Evolutionary conservation across 2,329 filamentous ascomycete species (phyloP), one percentile per base, ranked within the genome.

Genomic region (Orbilia blumenaviensis): DNA sequence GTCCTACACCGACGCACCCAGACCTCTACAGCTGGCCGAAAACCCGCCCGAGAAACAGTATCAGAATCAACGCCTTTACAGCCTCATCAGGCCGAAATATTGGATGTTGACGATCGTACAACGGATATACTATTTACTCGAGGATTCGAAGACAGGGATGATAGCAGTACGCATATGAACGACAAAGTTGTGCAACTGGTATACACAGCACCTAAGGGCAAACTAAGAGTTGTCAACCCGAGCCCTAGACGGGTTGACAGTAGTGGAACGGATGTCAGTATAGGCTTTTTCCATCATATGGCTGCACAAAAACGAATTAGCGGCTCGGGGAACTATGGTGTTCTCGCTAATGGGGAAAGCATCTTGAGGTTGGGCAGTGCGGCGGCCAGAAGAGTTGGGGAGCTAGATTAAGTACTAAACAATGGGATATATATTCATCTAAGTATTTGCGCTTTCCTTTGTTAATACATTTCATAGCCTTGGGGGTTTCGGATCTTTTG

Each of bases 121-220:
- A 81, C 79, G 52, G 80, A 81, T 36, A 21, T 77, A 54, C 44
- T 67, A 1, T 50, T 80, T 48, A 77, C 79, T 14, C 77, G 78
- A 42, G 56, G 68, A 14, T 52, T 64, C 18, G 60, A 58, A 23
- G 50, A 60, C 38, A 80, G 83, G n/a, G 81, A 81, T 14, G 81
- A 82, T 16, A 44, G 44, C 23, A 48, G 21, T 18, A 56, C n/a
- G 18, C 84, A 84, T 32, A 76, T 76, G 41, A 54, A 76, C 44
- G 72, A 76, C 44, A 76, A 69, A 64, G 62, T 78, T 46, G 66
- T 94, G 76, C 91, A 94, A 82, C 88, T 93, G 81, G 95, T 96
- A 88, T 98, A 97, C 83, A 97, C 94, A 0, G 93, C 97, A 75
- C 94, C 95, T 1, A 93, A 91, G 82, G 91, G 94, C 82, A 89